These are phyloP conservation scores for Yamadazyma friedrichii DNA, from an alignment of 1,139 yeast genomes.

Conservation along the genomic window DNA sequence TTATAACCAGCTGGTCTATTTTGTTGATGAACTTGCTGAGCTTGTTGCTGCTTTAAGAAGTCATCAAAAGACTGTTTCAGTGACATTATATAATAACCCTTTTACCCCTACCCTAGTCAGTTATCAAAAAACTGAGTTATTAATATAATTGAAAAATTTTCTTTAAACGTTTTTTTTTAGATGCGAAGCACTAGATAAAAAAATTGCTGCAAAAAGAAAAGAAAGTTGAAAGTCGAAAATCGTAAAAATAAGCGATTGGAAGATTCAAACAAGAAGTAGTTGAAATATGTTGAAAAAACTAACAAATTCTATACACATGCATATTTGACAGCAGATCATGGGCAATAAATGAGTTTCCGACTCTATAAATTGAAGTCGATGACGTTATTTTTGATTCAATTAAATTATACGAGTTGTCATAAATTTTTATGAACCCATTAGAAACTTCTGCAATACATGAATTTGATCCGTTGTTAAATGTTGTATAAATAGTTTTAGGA, in stretches of 20 bases:
- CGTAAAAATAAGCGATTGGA: too few species aligned
- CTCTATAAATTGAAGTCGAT: constrained; percentile 7
- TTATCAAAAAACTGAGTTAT: neutral
- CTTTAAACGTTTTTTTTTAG: constrained; percentile 3
- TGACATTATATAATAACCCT: constrained; percentile 16
- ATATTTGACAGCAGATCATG: neutral
- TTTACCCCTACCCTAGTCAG: neutral
- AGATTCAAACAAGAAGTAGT: too few species aligned
- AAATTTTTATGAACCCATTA: constrained; percentile 3
- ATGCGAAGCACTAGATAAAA: neutral
- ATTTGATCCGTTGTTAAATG: neutral
- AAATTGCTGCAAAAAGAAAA: neutral
- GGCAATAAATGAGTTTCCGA: constrained; percentile 8
- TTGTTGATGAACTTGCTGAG: constrained; percentile 20
- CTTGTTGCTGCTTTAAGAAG: constrained; percentile 25
- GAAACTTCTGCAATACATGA: constrained; percentile 4
- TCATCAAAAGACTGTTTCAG: constrained; percentile 27
- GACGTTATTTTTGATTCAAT: neutral
- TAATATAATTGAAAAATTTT: constrained; percentile 2
- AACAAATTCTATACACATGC: constrained; percentile 1
- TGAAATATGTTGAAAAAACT: neutral
- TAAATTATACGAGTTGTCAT: constrained; percentile 6
- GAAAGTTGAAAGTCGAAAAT: neutral
- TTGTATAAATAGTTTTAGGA: neutral
- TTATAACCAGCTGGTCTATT: constrained; percentile 25